Base-by-base conservation (phyloP, 108 stramenopile species). In the Nannochloropsis oceanica region DNA sequence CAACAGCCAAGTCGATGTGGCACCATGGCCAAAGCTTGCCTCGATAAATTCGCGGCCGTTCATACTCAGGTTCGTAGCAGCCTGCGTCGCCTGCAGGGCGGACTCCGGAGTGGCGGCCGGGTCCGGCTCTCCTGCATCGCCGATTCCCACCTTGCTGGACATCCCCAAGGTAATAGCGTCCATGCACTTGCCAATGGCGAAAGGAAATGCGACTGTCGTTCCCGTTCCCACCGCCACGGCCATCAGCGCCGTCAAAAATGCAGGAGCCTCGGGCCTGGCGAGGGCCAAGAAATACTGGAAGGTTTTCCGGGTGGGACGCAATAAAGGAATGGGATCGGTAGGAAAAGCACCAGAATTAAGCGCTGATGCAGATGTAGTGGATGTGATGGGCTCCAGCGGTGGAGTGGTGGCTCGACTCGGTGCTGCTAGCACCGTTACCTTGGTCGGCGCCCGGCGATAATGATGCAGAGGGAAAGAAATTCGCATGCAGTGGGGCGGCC, bases 151-250 rank as follows among this genome's bases (percentile, higher is more conserved):
- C n/a, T n/a, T 73, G 59, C n/a, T n/a, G 59, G n/a, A 18, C 8
- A 73, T 73, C n/a, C 59, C 59, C 59, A 73, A 42, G 24, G 42
- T 25, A 11, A n/a, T 44, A 10, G 25, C 83, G 43, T 83, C 83
- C 24, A 83, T 83, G 44, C 27, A 27, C 85, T 83, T 89, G 8
- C 85, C 88, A 79, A 89, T 50, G 42, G 85, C 80, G 44, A 85
- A 13, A 8, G 88, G 88, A 59, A 85, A 82, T 50, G 82, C 81
- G 1, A 89, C 44, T 26, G 85, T 89, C 0, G 88, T 82, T 24
- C 85, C 82, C 13, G 88, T 85, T 0, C 81, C 81, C 14, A 83
- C 81, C 22, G 59, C 59, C 9, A 73, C 59, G 9, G 59, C 59
- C 25, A 86, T 44, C 10, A 73, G 42, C 10, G 88, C 84, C 44